Base-by-base conservation (phyloP, 176 grass and related monocot genomes). In the sorghum (Sorghum bicolor) region DNA sequence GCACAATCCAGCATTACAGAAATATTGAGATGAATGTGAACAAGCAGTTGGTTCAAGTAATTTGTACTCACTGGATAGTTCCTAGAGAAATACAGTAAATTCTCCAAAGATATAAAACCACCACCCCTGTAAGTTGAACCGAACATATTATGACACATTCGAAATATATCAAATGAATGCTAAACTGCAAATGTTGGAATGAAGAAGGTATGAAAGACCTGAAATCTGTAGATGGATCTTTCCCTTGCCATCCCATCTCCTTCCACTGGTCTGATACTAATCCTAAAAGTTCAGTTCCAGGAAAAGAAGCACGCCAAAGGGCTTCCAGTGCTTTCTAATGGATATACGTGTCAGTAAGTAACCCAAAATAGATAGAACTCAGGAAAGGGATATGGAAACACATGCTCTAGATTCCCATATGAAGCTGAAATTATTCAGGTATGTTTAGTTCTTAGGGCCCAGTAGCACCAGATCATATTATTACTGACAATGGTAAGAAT, bases 191-290 rank as follows among this genome's bases (percentile, higher is more conserved):
- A 37, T 6, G 16, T 26, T 11, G 26, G 44, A 84, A 66, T 48
- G 39, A 64, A 63, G 28, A 64, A 55, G 24, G 70, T 8, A 68
- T 17, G 5, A 12, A 32, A 32, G 76, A 96, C 96, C 96, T 92
- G 80, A 99, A 99, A 96, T 99, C 96, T 66, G 96, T 99, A 40
- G 96, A 99, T 75, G 96, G 96, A 78, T 99, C 93, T 88, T 93
- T 92, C 30, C 96, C 96, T 92, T 99, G 96, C 96, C 96, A 99
- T 47, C 96, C 96, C 96, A 99, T 99, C 71, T 99, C 96, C 80
- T 99, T 99, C 96, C 96, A 99, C 86, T 96, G 91, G 26, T 96
- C 91, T 62, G 96, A 99, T 90, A 96, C 80, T 66, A 96, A 75
- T 24, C 89, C 93, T 10, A 24, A 78, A 79, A 96, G 89, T 83